Evolutionary conservation across 2,329 filamentous ascomycete species (phyloP).

Genomic region (Mycosphaerelloides madeirae): DNA sequence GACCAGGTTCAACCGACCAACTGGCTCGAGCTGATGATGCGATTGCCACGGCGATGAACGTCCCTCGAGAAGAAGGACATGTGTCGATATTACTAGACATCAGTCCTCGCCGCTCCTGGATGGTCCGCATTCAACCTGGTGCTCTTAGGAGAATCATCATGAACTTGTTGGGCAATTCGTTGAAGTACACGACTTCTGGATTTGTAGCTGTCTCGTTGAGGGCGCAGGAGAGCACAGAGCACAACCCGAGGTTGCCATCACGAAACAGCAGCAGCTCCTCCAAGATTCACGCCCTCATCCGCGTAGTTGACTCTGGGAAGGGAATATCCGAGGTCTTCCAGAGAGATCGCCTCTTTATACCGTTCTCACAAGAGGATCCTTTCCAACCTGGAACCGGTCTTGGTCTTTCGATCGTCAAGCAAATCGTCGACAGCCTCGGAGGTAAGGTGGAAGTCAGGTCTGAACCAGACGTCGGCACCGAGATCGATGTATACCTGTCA

Average conservation of each 20-base stretch:
- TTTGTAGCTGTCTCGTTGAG: constrained; percentile 38
- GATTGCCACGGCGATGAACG: constrained; percentile 2
- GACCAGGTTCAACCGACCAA: not conserved
- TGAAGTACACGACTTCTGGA: constrained; percentile 45
- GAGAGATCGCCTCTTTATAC: constrained; percentile 28
- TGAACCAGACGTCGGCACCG: constrained; percentile 34
- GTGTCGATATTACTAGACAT: constrained; percentile 41
- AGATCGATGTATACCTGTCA: constrained; percentile 20
- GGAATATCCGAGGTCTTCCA: constrained; percentile 33
- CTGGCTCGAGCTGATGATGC: constrained; percentile 3
- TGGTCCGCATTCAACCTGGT: constrained; percentile 42
- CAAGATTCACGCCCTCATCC: constrained; percentile 18
- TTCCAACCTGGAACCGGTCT: constrained; percentile 33
- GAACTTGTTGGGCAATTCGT: constrained; percentile 45
- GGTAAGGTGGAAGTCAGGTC: constrained; percentile 56
- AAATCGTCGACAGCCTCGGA: constrained; percentile 54
- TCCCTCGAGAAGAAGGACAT: not conserved
- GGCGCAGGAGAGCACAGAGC: constrained; percentile 21
- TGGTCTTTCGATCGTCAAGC: constrained; percentile 35
- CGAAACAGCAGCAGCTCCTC: not conserved
- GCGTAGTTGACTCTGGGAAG: constrained; percentile 29
- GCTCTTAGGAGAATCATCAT: constrained; percentile 44
- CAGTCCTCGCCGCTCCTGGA: constrained; percentile 37
- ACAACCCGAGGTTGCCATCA: too few species aligned
- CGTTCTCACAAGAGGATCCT: constrained; percentile 33